These are phyloP conservation scores for Lunasporangiospora selenospora DNA, from an alignment of 192 early-diverging fungal genomes.

Conservation along the genomic window DNA sequence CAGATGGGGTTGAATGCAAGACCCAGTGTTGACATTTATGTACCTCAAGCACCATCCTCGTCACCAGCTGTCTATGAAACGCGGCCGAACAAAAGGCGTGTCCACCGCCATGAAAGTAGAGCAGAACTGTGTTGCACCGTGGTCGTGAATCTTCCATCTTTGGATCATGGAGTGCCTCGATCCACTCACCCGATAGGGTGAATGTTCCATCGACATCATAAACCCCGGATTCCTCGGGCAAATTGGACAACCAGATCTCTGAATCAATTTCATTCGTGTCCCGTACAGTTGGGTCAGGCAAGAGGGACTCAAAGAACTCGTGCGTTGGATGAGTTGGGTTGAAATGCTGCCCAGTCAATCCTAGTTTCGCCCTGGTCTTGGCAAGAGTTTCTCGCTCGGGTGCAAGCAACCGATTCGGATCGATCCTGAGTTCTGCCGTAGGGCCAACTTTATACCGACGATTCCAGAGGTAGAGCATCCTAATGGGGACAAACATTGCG, in stretches of 20 bases:
- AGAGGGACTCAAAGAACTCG: constrained; percentile 23
- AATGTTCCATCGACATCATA: constrained; percentile 16
- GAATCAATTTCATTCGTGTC: background rate
- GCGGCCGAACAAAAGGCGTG: constrained; percentile 58
- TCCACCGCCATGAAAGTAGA: constrained; percentile 83
- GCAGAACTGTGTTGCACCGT: constrained; percentile 58
- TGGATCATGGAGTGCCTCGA: constrained; percentile 35
- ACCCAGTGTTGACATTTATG: background rate
- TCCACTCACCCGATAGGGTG: constrained; percentile 54
- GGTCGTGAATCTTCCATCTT: background rate
- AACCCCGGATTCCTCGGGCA: constrained; percentile 38
- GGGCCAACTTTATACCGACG: constrained; percentile 10
- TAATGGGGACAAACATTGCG: constrained; percentile 16
- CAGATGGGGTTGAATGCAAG: background rate
- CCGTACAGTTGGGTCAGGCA: too few relatives aligned
- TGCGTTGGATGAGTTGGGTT: constrained; percentile 27
- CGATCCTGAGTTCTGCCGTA: constrained; percentile 24
- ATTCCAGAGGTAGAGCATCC: constrained; percentile 19
- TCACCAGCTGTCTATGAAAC: constrained; percentile 54
- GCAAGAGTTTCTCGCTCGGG: constrained; percentile 19
- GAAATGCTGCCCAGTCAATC: background rate
- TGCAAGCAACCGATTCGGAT: constrained; percentile 19
- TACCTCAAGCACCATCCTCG: constrained; percentile 53
- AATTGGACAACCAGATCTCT: constrained; percentile 5
- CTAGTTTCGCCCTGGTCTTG: constrained; percentile 11